Conservation (phyloP, 2,329 filamentous ascomycete species). For the Allantophomopsis cytisporea region DNA sequence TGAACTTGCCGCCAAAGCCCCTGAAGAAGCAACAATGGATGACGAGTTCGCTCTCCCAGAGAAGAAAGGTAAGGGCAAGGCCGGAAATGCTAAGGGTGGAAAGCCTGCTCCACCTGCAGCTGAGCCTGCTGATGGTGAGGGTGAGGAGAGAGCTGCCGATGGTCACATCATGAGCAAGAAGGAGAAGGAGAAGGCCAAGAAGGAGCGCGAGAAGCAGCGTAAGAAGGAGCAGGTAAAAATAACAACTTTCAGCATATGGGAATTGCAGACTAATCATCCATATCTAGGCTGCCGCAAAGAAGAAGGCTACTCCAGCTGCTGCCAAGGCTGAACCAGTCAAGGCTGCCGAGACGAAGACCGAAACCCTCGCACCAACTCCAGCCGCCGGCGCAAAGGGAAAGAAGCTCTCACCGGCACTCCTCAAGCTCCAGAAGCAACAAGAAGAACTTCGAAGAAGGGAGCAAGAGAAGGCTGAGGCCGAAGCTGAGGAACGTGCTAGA, state of each 20-base stretch:
- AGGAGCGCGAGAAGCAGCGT: conserved; percentile 94
- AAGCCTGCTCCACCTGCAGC: conserved; percentile 25
- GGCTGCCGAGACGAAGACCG: conserved; percentile 32
- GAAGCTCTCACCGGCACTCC: conserved; percentile 69
- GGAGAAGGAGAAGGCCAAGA: conserved; percentile 96
- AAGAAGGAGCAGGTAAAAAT: conserved; percentile 85
- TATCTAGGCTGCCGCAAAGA: conserved; percentile 53
- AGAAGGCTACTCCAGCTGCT: conserved; percentile 48
- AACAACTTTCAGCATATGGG: not conserved
- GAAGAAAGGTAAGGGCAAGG: conserved; percentile 60
- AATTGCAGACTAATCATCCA: no score
- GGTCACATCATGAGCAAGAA: conserved; percentile 85
- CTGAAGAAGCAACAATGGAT: conserved; percentile 68
- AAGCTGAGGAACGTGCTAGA: conserved; percentile 50
- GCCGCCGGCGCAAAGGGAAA: conserved; percentile 62
- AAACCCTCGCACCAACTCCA: conserved; percentile 24
- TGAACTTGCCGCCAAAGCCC: conserved; percentile 51
- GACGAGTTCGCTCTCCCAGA: conserved; percentile 71
- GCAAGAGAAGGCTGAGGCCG: conserved; percentile 45
- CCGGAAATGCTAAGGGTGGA: conserved; percentile 28
- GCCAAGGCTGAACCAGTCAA: conserved; percentile 43
- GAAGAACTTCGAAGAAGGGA: conserved; percentile 55
- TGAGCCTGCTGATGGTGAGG: conserved; percentile 30
- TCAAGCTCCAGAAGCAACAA: conserved; percentile 68
- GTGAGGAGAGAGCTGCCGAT: conserved; percentile 36